Evolutionary conservation across 164 flowering plant genomes (phyloP).

Genomic region (grape (Vitis vinifera)): ASM3070453v1 NC_081822.1:4070001-4070500

Average conservation of each 20-base stretch:
- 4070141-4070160: constrained; percentile 92
- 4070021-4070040: constrained; percentile 87
- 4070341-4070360: constrained; percentile 79
- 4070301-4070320: constrained; percentile 84
- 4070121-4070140: constrained; percentile 92
- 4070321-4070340: constrained; percentile 92
- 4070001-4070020: constrained; percentile 87
- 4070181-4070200: constrained; percentile 70
- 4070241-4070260: constrained; percentile 73
- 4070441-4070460: background rate
- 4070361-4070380: constrained; percentile 86
- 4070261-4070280: constrained; percentile 69
- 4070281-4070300: constrained; percentile 83
- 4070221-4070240: constrained; percentile 91
- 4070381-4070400: constrained; percentile 24
- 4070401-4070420: background rate
- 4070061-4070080: background rate
- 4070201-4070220: constrained; percentile 89
- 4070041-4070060: background rate
- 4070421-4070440: background rate
- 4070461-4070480: constrained; percentile 38
- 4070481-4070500: constrained; percentile 77
- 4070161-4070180: constrained; percentile 73
- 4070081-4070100: constrained; percentile 69
- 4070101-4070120: constrained; percentile 91